Conservation (phyloP, 805 yeast genomes). For the Lachancea dasiensis region DNA sequence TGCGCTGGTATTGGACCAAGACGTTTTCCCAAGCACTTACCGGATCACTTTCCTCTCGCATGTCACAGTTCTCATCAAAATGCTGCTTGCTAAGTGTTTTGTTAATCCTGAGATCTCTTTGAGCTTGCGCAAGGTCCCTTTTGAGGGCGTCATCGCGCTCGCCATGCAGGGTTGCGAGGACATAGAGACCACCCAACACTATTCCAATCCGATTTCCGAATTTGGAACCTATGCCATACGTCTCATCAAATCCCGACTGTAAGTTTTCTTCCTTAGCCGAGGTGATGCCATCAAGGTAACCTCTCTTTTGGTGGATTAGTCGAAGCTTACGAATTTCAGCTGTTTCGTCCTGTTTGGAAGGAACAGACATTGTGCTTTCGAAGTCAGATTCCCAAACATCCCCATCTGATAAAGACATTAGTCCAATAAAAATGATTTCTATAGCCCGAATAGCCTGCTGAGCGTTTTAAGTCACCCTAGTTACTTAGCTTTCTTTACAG, state of each 20-base stretch:
- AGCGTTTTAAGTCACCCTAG: too few species aligned
- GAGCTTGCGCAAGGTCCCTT: conserved; percentile 35
- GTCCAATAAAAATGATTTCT: neutral
- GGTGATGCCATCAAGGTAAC: conserved; percentile 77
- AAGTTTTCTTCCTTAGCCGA: conserved; percentile 59
- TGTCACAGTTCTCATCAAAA: conserved; percentile 46
- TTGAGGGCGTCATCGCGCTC: conserved; percentile 15
- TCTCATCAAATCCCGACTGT: conserved; percentile 77
- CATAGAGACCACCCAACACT: conserved; percentile 50
- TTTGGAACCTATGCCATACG: conserved; percentile 68
- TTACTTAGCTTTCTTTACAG: too few species aligned
- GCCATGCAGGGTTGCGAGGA: conserved; percentile 20
- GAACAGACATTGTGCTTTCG: conserved; percentile 10
- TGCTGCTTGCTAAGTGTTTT: conserved; percentile 48
- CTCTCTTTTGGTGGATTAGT: conserved; percentile 67
- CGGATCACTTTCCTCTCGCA: conserved; percentile 30
- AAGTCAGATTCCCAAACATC: conserved; percentile 25
- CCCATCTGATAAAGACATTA: conserved; percentile 9
- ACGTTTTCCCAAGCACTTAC: conserved; percentile 42
- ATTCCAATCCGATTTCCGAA: conserved; percentile 63
- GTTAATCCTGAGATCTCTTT: conserved; percentile 51
- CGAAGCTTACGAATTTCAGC: conserved; percentile 38
- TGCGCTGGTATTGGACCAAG: conserved; percentile 15
- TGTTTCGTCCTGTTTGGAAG: conserved; percentile 8
- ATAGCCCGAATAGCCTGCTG: neutral